Conservation (phyloP, 2,329 filamentous ascomycete species). For the Colletotrichum sojae region DNA sequence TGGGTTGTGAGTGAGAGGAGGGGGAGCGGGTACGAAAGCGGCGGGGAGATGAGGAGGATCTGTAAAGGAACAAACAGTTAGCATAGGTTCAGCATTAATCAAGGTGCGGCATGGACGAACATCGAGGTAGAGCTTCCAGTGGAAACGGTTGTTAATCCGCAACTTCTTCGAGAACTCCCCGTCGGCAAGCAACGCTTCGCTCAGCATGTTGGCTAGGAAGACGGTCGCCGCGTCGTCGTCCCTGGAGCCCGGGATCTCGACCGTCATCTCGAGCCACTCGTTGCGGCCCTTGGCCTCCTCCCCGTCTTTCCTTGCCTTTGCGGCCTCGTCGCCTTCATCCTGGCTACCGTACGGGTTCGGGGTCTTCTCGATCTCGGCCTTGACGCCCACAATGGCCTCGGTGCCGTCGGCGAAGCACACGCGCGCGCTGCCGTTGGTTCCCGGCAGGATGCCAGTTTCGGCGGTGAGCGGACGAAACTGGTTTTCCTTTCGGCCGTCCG, state of each 20-base stretch:
- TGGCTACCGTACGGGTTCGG: slow-evolving; percentile 44
- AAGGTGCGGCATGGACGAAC: slow-evolving; percentile 65
- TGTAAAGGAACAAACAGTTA: slow-evolving; percentile 52
- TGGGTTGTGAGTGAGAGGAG: slow-evolving; percentile 94
- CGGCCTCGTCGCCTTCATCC: slow-evolving; percentile 57
- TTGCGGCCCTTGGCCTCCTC: slow-evolving; percentile 60
- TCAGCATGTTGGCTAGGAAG: slow-evolving; percentile 89
- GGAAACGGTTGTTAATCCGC: slow-evolving; percentile 91
- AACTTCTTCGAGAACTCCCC: slow-evolving; percentile 79
- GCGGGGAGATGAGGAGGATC: slow-evolving; percentile 94
- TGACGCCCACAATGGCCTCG: slow-evolving; percentile 95
- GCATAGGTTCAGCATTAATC: not conserved
- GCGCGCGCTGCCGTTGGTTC: slow-evolving; percentile 91
- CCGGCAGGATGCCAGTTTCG: slow-evolving; percentile 90
- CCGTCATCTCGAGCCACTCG: slow-evolving; percentile 90
- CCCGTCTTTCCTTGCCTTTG: slow-evolving; percentile 48
- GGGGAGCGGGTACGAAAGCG: slow-evolving; percentile 92
- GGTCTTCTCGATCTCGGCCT: slow-evolving; percentile 91
- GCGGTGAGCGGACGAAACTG: slow-evolving; percentile 94
- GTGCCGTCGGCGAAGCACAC: slow-evolving; percentile 96
- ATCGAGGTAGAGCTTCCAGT: slow-evolving; percentile 97
- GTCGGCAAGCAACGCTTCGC: slow-evolving; percentile 85
- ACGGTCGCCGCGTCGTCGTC: slow-evolving; percentile 93
- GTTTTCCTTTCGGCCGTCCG: slow-evolving; percentile 84
- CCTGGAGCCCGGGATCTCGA: slow-evolving; percentile 91